A percentile compares a stretch with the other conserved stretches of the same genome.
phyloP scores from a whole-genome alignment of 352 stramenopile genomes.

The Elongisporangium anandrum region DNA sequence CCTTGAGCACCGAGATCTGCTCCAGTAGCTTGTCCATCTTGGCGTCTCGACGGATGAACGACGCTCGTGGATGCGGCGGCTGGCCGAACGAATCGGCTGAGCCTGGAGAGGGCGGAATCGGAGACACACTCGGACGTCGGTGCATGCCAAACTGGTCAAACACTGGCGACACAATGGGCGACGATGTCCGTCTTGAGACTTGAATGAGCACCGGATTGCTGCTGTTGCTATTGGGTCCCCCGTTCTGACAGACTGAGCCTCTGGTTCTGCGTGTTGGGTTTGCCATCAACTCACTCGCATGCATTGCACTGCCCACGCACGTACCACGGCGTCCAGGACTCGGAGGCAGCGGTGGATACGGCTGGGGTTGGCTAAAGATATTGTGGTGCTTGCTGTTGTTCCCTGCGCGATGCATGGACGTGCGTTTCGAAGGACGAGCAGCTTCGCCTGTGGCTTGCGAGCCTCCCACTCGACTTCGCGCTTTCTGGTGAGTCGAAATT shows the following conservation, averaged over 20 bases:
- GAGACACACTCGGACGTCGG: slow-evolving; percentile 47
- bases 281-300: neutral
- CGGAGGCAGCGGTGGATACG: neutral
- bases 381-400: neutral
- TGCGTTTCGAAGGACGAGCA: neutral
- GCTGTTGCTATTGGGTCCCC: neutral
- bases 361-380: neutral
- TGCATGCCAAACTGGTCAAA: slow-evolving; percentile 22
- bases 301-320: neutral
- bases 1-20: slow-evolving; percentile 73
- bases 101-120: slow-evolving; percentile 20
- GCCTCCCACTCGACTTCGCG: neutral
- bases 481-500: neutral
- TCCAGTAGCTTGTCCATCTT: slow-evolving; percentile 65
- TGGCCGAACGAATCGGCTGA: neutral
- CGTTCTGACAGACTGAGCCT: neutral
- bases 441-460: neutral
- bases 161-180: slow-evolving; percentile 31
- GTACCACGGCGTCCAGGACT: neutral
- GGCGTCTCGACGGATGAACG: slow-evolving; percentile 38
- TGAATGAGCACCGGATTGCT: slow-evolving; percentile 41
- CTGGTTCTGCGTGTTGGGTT: neutral
- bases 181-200: slow-evolving; percentile 57
- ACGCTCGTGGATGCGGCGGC: slow-evolving; percentile 14
- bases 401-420: neutral